Evolutionary conservation across 23 red algal genomes (phyloP), one percentile per base, ranked within the genome.

Genomic region (Agarophyton chilense): DNA sequence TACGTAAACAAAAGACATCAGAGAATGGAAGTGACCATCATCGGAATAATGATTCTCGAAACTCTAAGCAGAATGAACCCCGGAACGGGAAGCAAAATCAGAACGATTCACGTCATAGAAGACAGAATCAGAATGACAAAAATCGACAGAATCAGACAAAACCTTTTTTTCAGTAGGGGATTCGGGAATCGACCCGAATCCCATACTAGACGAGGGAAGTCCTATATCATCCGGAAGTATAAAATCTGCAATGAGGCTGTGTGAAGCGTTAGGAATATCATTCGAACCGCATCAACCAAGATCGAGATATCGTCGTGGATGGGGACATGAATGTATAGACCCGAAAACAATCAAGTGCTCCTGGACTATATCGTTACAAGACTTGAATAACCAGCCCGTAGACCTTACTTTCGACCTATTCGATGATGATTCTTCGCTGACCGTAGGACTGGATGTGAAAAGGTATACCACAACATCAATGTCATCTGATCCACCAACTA

Each of bases 121-220:
- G n/a, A 33, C 17, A 21, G 5, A 51, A 47, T 26, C 19, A 74
- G 41, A 3, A 29, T 29, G 68, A 74, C 5, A 74, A 41, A 21
- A 3, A 29, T 29, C 33, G 43, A 3, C 40, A 41, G 45, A 74
- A 25, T 51, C 8, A 26, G n/a, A 4, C 4, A 43, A 24, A 74
- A 41, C 33, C 19, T 2, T 74, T 47, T 74, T 74, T 74, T 74
- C 68, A 44, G 35, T 74, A 44, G 43, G 68, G 45, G 68, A 74
- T 74, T 74, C 45, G 19, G 68, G 4, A 3, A 24, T 5, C 4
- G 68, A 74, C 34, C 68, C 56, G 26, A 86, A 86, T 41, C 82
- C 62, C 42, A 86, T 86, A 9, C 51, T 63, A 44, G 82, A 86
- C 19, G 44, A 2, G 12, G 82, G 58, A 4, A 52, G 21, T 38